These are phyloP conservation scores for Pythium biforme DNA, from an alignment of 352 stramenopile species.

Conservation along the genomic window DNA sequence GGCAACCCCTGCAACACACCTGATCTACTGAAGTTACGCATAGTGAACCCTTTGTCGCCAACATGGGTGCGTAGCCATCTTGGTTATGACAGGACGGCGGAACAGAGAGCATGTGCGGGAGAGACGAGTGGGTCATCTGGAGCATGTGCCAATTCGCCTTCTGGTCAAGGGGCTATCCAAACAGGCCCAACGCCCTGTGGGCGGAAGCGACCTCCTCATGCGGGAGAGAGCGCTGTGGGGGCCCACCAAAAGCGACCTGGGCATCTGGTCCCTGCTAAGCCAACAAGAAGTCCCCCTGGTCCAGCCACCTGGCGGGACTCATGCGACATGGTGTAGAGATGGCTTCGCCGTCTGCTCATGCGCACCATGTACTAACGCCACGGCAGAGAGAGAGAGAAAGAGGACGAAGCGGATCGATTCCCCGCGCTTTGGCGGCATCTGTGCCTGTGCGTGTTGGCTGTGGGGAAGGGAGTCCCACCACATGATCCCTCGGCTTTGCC, in stretches of 20 bases:
- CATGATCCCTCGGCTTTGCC: not conserved
- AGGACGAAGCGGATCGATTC: not conserved
- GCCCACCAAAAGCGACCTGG: too few relatives aligned
- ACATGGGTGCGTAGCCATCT: slow-evolving; percentile 5
- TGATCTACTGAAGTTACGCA: not conserved
- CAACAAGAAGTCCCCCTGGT: too few relatives aligned
- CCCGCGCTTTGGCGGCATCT: too few relatives aligned
- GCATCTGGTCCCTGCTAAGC: too few relatives aligned
- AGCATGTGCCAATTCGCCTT: not conserved
- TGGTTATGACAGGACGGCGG: not conserved
- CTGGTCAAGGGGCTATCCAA: not conserved
- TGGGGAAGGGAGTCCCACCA: too few relatives aligned
- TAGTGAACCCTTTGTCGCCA: not conserved
- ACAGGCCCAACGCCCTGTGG: not conserved
- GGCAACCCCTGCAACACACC: not conserved
- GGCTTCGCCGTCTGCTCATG: not conserved
- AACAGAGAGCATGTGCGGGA: slow-evolving; percentile 6
- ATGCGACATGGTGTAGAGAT: not conserved
- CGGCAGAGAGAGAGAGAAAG: not conserved
- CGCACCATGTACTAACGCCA: slow-evolving; percentile 3
- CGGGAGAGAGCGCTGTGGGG: not conserved
- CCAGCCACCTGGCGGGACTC: not conserved
- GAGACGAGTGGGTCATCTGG: not conserved
- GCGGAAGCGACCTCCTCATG: not conserved
- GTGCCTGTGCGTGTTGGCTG: too few relatives aligned